These are phyloP conservation scores for Castanea sativa DNA, from an alignment of 306 rosid genomes.

Conservation along the genomic window DNA sequence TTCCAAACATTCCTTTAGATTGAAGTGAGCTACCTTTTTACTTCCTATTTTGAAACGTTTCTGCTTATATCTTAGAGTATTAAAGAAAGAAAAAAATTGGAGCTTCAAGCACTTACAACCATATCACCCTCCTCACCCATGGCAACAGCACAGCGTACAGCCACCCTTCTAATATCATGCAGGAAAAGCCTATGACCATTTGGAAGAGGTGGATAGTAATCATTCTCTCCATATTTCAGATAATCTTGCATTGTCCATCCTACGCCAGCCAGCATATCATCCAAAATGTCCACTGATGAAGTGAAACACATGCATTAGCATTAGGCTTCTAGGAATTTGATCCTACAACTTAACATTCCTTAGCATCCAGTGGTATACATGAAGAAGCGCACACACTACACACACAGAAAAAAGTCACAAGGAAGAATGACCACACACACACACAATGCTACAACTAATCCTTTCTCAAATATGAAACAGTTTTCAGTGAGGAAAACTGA, in stretches of 20 bases:
- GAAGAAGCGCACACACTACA: neutral
- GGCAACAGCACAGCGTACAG: slow-evolving; percentile 94
- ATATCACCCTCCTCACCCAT: slow-evolving; percentile 99
- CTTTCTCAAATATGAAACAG: neutral
- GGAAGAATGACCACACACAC: neutral
- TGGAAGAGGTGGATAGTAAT: slow-evolving; percentile 92
- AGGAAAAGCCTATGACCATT: slow-evolving; percentile 92
- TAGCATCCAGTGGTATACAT: neutral
- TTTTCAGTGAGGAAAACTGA: neutral
- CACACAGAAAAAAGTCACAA: neutral
- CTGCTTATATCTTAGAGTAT: neutral
- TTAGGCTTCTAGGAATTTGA: slow-evolving; percentile 19
- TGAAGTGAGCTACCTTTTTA: slow-evolving; percentile 17
- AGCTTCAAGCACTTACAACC: slow-evolving; percentile 74
- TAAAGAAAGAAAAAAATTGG: slow-evolving; percentile 20
- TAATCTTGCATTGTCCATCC: slow-evolving; percentile 99
- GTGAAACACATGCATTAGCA: slow-evolving; percentile 20
- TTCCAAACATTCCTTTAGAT: neutral
- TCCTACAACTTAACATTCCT: neutral
- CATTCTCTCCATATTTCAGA: slow-evolving; percentile 85
- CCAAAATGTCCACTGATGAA: slow-evolving; percentile 83
- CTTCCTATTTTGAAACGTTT: neutral
- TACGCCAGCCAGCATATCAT: slow-evolving; percentile 92
- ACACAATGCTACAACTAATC: neutral
- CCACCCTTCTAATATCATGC: slow-evolving; percentile 87